phyloP scores from a whole-genome alignment of 2,329 filamentous ascomycete species.

The Aspergillus hiratsukae region DNA sequence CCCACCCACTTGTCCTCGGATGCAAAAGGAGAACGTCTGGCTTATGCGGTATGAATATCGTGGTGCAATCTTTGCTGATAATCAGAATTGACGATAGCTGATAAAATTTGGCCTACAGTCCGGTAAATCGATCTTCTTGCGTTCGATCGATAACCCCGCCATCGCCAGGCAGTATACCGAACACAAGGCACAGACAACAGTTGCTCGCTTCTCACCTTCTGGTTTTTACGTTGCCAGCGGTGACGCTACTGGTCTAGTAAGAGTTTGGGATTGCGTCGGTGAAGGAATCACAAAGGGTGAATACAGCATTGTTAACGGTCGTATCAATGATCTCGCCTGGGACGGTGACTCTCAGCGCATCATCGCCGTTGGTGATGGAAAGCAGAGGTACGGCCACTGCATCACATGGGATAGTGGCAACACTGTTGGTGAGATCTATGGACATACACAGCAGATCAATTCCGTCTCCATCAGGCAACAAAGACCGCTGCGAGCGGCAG shows the following conservation, averaged over 20 bases:
- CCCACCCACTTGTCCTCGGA: conserved; percentile 86
- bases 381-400: conserved; percentile 88
- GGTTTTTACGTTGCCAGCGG: conserved; percentile 94
- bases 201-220: conserved; percentile 89
- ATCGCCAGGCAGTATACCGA: conserved; percentile 84
- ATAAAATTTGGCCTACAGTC: conserved; percentile 51
- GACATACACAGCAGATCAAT: conserved; percentile 88
- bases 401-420: conserved; percentile 96
- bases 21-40: conserved; percentile 82
- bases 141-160: conserved; percentile 85
- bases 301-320: conserved; percentile 88
- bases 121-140: conserved; percentile 93
- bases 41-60: conserved; percentile 69
- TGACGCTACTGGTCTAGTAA: conserved; percentile 76
- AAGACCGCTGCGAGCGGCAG: conserved; percentile 84
- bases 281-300: conserved; percentile 89
- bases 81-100: not conserved
- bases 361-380: conserved; percentile 92
- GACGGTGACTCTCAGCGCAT: conserved; percentile 95
- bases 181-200: conserved; percentile 82
- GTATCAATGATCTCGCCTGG: conserved; percentile 96
- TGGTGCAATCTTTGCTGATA: not conserved
- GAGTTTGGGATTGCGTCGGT: conserved; percentile 85
- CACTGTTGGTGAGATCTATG: conserved; percentile 87
- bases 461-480: conserved; percentile 84